Evolutionary conservation across 2,329 filamentous ascomycete genomes (phyloP), one percentile per base, ranked within the genome.

Genomic region (Fusarium sp.): DNA sequence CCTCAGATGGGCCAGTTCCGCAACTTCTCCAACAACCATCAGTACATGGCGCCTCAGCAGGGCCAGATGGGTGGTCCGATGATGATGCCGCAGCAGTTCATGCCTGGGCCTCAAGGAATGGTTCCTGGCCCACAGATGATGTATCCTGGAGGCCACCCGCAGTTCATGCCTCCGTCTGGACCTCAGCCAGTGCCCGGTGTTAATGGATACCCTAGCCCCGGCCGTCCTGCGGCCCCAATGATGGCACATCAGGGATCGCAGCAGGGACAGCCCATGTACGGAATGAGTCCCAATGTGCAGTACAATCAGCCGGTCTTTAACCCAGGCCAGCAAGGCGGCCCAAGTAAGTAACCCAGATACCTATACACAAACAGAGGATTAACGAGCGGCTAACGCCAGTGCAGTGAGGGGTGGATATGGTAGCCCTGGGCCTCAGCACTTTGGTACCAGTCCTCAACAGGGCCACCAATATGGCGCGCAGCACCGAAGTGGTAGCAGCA

Each of bases 181-280:
- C 87, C 86, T 28, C 88, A 89, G 70, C 80, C 82, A 10, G 86
- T 89, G 56, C 88, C 91, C 21, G 92, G 88, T 43, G 85, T 88
- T 9, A 92, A 91, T 72, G 93, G 94, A 17, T 97, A 93, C 76
- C 92, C 94, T n/a, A 98, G 95, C 77, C 95, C 95, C 1, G 90
- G 93, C 58, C 89, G 94, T 47, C 90, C 91, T 28, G 78, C 84
- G 21, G 93, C 96, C 14, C 91, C 93, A 3, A 94, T 97, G 90
- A 98, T 98, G 95, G 92, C 91, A 75, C 94, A 94, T 71, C 94
- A 97, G 81, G 93, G 93, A 57, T 98, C 94, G 28, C 95, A 98
- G 76, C 94, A 97, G 78, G 94, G 94, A 40, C 94, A 97, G 77
- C 89, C 83, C 74, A 88, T 84, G 81, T 94, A 87, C 84, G 92